Evolutionary conservation across 108 stramenopile genomes (phyloP).

Genomic region (Asterionellopsis glacialis): DNA sequence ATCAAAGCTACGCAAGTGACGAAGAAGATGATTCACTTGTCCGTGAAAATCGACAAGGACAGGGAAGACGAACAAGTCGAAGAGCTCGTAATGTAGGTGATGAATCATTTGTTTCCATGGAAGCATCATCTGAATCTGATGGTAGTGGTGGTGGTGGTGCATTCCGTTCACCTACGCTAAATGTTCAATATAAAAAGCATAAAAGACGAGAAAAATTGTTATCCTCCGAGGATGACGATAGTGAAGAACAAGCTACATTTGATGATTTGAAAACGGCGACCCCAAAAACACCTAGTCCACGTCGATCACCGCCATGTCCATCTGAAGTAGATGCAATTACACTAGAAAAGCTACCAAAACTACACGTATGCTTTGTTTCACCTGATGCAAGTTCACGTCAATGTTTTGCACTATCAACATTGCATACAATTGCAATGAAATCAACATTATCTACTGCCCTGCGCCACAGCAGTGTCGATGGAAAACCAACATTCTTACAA

Average conservation of each 20-base stretch:
- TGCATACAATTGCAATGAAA: slow-evolving; percentile 62
- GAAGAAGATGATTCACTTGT: slow-evolving; percentile 4
- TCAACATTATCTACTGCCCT: not conserved
- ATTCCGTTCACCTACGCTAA: slow-evolving; percentile 2
- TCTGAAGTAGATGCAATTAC: slow-evolving; percentile 66
- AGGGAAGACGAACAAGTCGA: not conserved
- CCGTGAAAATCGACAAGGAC: slow-evolving; percentile 5
- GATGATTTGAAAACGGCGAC: not conserved
- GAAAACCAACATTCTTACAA: slow-evolving; percentile 51
- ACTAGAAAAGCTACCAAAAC: slow-evolving; percentile 37
- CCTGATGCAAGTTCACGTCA: slow-evolving; percentile 57
- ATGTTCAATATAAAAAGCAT: slow-evolving; percentile 16
- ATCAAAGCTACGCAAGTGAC: slow-evolving; percentile 11
- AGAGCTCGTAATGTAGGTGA: slow-evolving; percentile 1
- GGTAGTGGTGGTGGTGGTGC: not conserved
- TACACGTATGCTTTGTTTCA: slow-evolving; percentile 66
- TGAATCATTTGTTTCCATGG: slow-evolving; percentile 1
- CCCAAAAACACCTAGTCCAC: not conserved
- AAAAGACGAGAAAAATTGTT: slow-evolving; percentile 25
- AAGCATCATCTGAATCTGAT: slow-evolving; percentile 2
- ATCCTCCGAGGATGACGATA: slow-evolving; percentile 6
- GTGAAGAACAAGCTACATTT: slow-evolving; percentile 2
- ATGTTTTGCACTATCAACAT: slow-evolving; percentile 79
- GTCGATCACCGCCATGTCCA: slow-evolving; percentile 30
- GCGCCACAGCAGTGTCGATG: not conserved